Evolutionary conservation across 2,329 filamentous ascomycete species (phyloP).

Genomic region (Tolypocladium pustulatum): DNA sequence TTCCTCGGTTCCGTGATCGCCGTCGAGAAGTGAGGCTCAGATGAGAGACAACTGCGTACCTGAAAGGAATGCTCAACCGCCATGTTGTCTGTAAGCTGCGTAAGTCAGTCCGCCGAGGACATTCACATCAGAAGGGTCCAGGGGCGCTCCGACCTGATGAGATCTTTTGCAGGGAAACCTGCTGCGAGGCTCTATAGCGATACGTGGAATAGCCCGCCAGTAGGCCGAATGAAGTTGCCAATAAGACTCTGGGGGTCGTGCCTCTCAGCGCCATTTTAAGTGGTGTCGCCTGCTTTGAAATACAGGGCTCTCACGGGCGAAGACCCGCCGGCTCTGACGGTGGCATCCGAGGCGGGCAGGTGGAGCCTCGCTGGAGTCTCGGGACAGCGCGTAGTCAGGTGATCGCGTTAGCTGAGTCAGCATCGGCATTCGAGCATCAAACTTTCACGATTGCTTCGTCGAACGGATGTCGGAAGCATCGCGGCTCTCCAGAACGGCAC

Average conservation of each 20-base stretch:
- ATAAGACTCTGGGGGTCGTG: constrained; percentile 12
- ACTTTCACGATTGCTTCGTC: not conserved
- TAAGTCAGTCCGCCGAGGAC: not conserved
- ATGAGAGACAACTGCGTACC: constrained; percentile 19
- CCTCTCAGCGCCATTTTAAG: constrained; percentile 16
- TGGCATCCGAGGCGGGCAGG: not conserved
- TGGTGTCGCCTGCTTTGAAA: constrained; percentile 21
- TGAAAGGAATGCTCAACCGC: constrained; percentile 34
- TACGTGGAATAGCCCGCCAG: constrained; percentile 18
- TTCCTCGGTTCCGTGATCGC: not conserved
- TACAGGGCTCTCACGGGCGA: constrained; percentile 7
- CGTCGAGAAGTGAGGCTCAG: constrained; percentile 6
- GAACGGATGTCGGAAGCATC: not conserved
- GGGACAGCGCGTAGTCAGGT: not conserved
- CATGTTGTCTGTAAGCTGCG: constrained; percentile 24
- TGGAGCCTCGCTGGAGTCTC: not conserved
- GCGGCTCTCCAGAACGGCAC: not conserved
- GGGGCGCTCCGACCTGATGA: not conserved
- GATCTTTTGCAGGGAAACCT: constrained; percentile 7
- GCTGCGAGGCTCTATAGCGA: constrained; percentile 13
- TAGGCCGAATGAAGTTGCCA: constrained; percentile 17
- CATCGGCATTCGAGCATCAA: not conserved
- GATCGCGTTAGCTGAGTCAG: not conserved
- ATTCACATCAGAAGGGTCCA: not conserved
- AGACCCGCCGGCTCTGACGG: not conserved